Base-by-base conservation (phyloP, 2,329 filamentous ascomycete species). In the Aspergillus felis region DNA sequence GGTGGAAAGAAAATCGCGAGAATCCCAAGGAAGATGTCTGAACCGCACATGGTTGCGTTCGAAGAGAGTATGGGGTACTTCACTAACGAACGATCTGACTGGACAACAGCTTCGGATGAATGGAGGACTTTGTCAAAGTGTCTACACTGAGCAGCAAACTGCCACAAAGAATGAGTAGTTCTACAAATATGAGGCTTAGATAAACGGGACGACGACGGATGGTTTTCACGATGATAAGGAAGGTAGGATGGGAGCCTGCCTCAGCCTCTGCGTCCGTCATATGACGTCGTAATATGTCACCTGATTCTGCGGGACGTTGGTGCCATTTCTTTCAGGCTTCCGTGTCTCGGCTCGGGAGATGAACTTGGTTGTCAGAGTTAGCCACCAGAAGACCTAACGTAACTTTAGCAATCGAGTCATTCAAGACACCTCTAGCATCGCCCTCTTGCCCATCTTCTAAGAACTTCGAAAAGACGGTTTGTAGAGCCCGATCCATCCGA, bases 1-100 rank as follows among this genome's bases (percentile, higher is more conserved):
- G 81, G 82, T 32, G 84, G 84, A 72, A 87, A 87, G 68, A 87
- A 79, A 68, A 86, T 76, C 68, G 84, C 82, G 61, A 87, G 75
- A 51, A 86, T 71, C 69, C 79, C 83, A 65, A 87, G 76, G 67
- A 86, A 85, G 63, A 84, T 78, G 73, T 87, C 84, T 66, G 81
- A 80, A 68, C 82, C 77, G 71, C 83, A 86, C 83, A 85, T 85
- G 63, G 56, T 66, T 63, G 55, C 54, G 32, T 38, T 38, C 32
- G 32, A 17, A 38, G 51, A 50, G 49, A 28, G 54, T 53, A 54
- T 51, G 46, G 44, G 50, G 53, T 29, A 42, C 44, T 25, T 29
- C 20, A 38, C 57, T 61, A 57, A 20, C 7, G 10, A 35, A 46
- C 6, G 6, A 17, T n/a, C 12, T 46, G 20, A 35, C 35, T 24